Conservation (phyloP, 2,329 filamentous ascomycete genomes). For the Juglanconis oblonga region DNA sequence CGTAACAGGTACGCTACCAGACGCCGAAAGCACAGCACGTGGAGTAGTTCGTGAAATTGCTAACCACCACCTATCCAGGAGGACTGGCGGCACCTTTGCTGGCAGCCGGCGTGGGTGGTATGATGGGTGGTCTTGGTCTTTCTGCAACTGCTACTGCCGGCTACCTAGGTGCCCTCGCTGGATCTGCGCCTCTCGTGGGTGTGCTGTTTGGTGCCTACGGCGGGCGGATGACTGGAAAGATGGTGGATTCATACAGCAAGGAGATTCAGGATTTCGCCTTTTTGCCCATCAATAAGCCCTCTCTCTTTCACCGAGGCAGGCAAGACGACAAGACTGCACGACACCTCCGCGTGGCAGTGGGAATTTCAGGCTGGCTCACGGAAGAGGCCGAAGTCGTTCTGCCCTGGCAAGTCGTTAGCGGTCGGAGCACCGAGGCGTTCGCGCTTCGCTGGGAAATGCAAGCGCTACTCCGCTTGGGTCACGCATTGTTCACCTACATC, state of each 20-base stretch:
- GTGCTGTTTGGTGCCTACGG: slow-evolving; percentile 88
- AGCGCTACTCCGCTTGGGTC: slow-evolving; percentile 72
- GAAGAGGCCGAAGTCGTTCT: slow-evolving; percentile 70
- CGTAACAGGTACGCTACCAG: slow-evolving; percentile 50
- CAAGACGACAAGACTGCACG: slow-evolving; percentile 32
- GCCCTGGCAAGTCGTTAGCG: slow-evolving; percentile 74
- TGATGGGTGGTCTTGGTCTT: slow-evolving; percentile 82
- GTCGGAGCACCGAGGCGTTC: slow-evolving; percentile 70
- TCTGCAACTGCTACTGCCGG: slow-evolving; percentile 70
- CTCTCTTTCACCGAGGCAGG: slow-evolving; percentile 31
- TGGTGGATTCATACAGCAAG: slow-evolving; percentile 83
- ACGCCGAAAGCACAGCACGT: too few relatives aligned
- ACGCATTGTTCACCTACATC: slow-evolving; percentile 68
- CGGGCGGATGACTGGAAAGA: slow-evolving; percentile 72
- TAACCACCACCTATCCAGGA: slow-evolving; percentile 38
- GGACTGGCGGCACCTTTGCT: slow-evolving; percentile 84
- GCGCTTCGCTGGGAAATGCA: slow-evolving; percentile 82
- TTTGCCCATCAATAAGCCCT: slow-evolving; percentile 62
- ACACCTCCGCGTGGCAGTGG: slow-evolving; percentile 76
- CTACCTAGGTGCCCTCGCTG: slow-evolving; percentile 81
- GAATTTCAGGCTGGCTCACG: slow-evolving; percentile 82
- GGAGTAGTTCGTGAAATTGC: too few relatives aligned
- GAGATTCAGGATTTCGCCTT: slow-evolving; percentile 83
- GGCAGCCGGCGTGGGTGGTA: slow-evolving; percentile 77
- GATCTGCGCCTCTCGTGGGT: slow-evolving; percentile 81